Evolutionary conservation across 306 rosid species (phyloP).

Genomic region (Malus fusca): DNA sequence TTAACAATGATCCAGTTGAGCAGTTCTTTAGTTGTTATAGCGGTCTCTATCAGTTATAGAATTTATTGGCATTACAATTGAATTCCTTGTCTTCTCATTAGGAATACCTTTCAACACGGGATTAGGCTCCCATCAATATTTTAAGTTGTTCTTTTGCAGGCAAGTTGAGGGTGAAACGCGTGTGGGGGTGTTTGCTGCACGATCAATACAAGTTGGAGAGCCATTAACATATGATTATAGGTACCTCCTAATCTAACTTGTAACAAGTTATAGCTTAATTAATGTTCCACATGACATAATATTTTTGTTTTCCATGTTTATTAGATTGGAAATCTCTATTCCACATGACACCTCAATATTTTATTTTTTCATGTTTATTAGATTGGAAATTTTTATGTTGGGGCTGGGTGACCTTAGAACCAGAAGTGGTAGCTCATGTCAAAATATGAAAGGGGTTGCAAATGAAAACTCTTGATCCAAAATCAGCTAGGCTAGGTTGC

Average conservation of each 20-base stretch:
- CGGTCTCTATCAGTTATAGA: not conserved
- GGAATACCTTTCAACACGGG: not conserved
- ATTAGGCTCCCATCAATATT: not conserved
- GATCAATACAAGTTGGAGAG: slow-evolving; percentile 70
- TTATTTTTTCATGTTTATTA: not conserved
- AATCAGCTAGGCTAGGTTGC: no score
- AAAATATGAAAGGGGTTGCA: no score
- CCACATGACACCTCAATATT: not conserved
- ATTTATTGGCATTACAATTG: not conserved
- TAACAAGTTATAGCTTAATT: not conserved
- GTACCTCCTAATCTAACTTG: slow-evolving; percentile 25
- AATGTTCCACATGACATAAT: not conserved
- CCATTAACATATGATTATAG: slow-evolving; percentile 87
- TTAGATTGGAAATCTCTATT: not conserved
- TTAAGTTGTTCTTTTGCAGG: slow-evolving; percentile 38
- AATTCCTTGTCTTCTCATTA: not conserved
- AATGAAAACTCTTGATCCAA: no score
- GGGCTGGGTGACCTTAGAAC: not conserved
- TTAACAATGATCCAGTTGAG: not conserved
- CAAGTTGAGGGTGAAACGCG: slow-evolving; percentile 92
- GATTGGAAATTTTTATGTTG: not conserved
- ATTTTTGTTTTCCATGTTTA: not conserved
- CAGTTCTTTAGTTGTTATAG: not conserved
- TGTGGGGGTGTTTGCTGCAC: slow-evolving; percentile 77
- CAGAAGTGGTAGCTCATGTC: no score